Base-by-base conservation (phyloP, 1,139 yeast genomes). In the Geotrichum fermentans region DNA sequence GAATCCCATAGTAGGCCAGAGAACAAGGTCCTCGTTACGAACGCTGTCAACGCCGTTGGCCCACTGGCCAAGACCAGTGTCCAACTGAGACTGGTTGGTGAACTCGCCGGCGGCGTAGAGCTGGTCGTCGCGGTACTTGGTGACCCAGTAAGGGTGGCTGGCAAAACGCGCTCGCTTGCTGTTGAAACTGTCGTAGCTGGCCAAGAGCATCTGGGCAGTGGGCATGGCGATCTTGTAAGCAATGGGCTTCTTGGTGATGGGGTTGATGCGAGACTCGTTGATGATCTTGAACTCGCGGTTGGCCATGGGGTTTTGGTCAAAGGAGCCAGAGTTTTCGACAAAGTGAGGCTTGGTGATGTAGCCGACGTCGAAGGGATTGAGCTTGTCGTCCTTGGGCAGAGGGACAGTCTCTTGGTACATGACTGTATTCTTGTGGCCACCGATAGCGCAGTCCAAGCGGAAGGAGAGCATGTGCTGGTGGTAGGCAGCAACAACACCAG, bases 381-480 rank as follows among this genome's bases (percentile, higher is more conserved):
- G 62, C 43, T 67, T 62, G 37, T 75, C 69, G 58, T 77, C 72
- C 50, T 68, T 69, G 49, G 80, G 82, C 72, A 83, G 72, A 63
- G 78, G 80, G 46, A 73, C 76, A 43, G 78, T 78, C 65, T 82
- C 89, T 61, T 82, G 89, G 58, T 76, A 82, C 50, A 74, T 78
- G 53, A 82, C 86, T 4, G 87, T 71, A 70, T 82, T 82, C 58
- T 79, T 72, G 69, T 85, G 86, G 59, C 95, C 96, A 61, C 87
- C 96, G 47, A 87, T 66, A 50, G 94, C 88, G 33, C 95, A 89
- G 68, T 87, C 95, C 60, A 86, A 79, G 73, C 95, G 82, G 70
- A 85, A 81, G 11, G 87, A 80, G 63, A 87, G 75, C 61, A 87
- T 75, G 69, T 87, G 96, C 73, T 87, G 96, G 68, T 87, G 96